Evolutionary conservation across 78 protist genomes (phyloP), one percentile per base, ranked within the genome.

Genomic region (Guillardia theta): DNA sequence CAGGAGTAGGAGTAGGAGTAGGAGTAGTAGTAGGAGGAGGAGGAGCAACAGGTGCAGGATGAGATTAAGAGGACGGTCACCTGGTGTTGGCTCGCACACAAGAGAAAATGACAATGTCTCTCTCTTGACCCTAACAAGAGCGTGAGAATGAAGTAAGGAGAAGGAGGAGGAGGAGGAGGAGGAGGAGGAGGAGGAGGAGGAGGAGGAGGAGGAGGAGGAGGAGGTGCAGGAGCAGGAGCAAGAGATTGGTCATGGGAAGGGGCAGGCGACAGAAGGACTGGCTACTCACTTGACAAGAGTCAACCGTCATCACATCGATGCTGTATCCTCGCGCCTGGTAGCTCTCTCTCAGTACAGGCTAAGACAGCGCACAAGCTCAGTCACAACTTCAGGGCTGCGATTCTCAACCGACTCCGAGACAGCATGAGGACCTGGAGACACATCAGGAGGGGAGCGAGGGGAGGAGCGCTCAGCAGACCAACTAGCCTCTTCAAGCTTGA

Each of bases 281-380:
- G 58, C 10, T 58, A 3, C 39, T 1, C 70, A 58, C 70, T 30
- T 97, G 98, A 64, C 94, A 96, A 6, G 95, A 95, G 94, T 96
- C 97, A 0, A 97, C 97, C 3, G 98, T 95, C 62, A 58, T 58
- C 27, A 58, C 70, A 58, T 58, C 70, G 39, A 58, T 58, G 70
- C 2, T 24, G 39, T 3, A 27, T 30, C 70, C 21, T 0, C 6
- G 27, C 27, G 1, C 39, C 70, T 58, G 70, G 6, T 6, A 24
- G 39, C 6, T 30, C 70, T 3, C 70, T 24, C 2, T 58, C 27
- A 24, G 2, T 3, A 58, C 21, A 58, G 27, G 1, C 2, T 24
- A 10, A 50, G 10, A 50, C 30, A 10, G 10, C 15, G 30, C 10
- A 19, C 58, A 50, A 15, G 10, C 15, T 50, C 58, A 15, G 30